Evolutionary conservation across 371 early-diverging fungal genomes (phyloP).

Genomic region (Gilbertella persicaria): DNA sequence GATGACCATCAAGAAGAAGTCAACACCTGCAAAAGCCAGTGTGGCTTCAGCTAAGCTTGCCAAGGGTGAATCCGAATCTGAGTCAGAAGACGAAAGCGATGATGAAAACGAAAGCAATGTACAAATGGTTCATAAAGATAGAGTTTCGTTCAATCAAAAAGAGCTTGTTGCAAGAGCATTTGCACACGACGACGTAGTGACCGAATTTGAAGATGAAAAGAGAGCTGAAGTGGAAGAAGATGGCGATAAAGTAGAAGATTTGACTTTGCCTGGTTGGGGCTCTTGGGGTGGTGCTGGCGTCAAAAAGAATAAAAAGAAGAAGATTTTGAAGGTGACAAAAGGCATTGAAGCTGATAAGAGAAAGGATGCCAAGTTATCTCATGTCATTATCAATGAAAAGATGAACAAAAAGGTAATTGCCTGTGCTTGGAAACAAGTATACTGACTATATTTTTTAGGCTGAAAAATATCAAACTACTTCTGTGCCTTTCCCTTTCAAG

Average conservation of each 20-base stretch:
- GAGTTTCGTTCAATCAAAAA: conserved; percentile 70
- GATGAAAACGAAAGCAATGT: conserved; percentile 25
- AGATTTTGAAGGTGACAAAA: conserved; percentile 63
- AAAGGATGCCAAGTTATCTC: conserved; percentile 76
- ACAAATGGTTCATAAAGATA: conserved; percentile 51
- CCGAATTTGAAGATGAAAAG: conserved; percentile 91
- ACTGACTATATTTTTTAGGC: conserved; percentile 38
- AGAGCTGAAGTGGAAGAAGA: conserved; percentile 66
- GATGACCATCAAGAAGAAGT: conserved; percentile 7
- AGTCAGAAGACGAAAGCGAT: conserved; percentile 23
- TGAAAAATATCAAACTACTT: conserved; percentile 69
- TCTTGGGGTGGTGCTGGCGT: conserved; percentile 83
- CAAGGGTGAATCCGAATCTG: conserved; percentile 23
- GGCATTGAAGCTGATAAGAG: conserved; percentile 72
- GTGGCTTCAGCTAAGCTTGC: conserved; percentile 18
- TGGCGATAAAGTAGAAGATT: conserved; percentile 74
- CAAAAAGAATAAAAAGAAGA: conserved; percentile 61
- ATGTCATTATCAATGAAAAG: conserved; percentile 94
- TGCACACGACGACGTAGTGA: conserved; percentile 88
- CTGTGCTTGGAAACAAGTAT: conserved; percentile 6
- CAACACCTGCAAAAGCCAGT: background rate
- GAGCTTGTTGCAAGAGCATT: conserved; percentile 93
- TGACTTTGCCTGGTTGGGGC: conserved; percentile 96
- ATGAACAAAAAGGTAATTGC: conserved; percentile 69
- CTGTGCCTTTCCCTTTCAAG: conserved; percentile 87